Base-by-base conservation (phyloP, 441 rosid genomes). In the Gossypium armourianum region DNA sequence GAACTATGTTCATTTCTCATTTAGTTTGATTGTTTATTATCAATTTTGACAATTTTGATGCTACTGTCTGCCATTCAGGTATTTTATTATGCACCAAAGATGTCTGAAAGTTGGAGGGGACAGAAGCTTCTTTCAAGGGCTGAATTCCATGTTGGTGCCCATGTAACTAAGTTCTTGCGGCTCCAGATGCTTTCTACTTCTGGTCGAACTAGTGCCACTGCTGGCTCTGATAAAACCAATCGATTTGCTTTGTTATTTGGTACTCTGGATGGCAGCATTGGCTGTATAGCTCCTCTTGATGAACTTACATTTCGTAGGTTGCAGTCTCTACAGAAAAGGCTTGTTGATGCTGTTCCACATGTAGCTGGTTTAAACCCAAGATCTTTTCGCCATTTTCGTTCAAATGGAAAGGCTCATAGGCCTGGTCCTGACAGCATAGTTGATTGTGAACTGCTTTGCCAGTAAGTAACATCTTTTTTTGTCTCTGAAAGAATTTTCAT, bases 21-120 rank as follows among this genome's bases (percentile, higher is more conserved):
- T 54, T 19, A 12, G 19, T 19, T 32, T 68, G 62, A 8, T 29
- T 7, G 8, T 50, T 50, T 36, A n/a, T 12, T 4, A 12, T 73
- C 16, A 3, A 45, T 32, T 28, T 26, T 56, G 60, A 69, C 32
- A 50, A 32, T 17, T 69, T 58, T 32, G 23, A 72, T 65, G 13
- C 28, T 75, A 70, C 58, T 26, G 26, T 21, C 53, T 56, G 3
- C 69, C 58, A 45, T 8, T 13, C 86, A 94, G 99, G 84, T 94
- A 81, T 94, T 94, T 86, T 92, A 87, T 80, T 94, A 84, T 73
- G 97, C 97, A 55, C 99, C 97, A 21, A 94, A 92, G 88, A 86
- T 89, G 88, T 84, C 93, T 0, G 99, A 94, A 87, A 94, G 97
- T 77, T 90, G 97, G 99, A 94, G 92, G 73, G 99, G 99, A 62